Percentiles rank a stretch among this genome's conserved stretches.
Evolutionary conservation across 2,329 filamentous ascomycete genomes (phyloP).

Genomic region (Aciculosporium take): DNA sequence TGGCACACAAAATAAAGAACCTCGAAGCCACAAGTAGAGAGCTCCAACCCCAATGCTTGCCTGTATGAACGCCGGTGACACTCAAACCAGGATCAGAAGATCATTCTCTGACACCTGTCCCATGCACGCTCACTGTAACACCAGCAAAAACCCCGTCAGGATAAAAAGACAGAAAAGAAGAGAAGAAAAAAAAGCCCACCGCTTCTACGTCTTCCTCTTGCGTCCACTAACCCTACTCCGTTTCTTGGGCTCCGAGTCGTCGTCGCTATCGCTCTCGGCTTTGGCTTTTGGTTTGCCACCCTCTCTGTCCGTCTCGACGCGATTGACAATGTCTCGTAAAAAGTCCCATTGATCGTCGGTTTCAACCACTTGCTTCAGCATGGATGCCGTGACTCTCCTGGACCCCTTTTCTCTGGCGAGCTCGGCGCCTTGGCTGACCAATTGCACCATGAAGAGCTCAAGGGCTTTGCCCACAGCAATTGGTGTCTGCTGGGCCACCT

Average conservation of each 20-base stretch:
- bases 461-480: slow-evolving; percentile 92
- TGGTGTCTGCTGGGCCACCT: slow-evolving; percentile 93
- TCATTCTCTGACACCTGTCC: background rate
- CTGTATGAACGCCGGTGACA: slow-evolving; percentile 12
- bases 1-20: background rate
- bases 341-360: slow-evolving; percentile 92
- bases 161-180: background rate
- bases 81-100: background rate
- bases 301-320: slow-evolving; percentile 52
- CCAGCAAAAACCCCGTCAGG: background rate
- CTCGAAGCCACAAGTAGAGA: background rate
- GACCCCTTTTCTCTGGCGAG: slow-evolving; percentile 71
- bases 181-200: background rate
- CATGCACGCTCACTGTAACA: background rate
- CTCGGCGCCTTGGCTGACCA: slow-evolving; percentile 77
- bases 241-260: slow-evolving; percentile 35
- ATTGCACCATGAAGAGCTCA: slow-evolving; percentile 92
- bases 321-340: slow-evolving; percentile 74
- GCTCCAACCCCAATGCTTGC: slow-evolving; percentile 9
- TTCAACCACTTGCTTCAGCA: slow-evolving; percentile 82
- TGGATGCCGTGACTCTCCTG: slow-evolving; percentile 77
- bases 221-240: slow-evolving; percentile 31
- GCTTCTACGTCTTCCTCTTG: slow-evolving; percentile 29
- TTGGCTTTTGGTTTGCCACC: slow-evolving; percentile 27
- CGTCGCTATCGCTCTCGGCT: slow-evolving; percentile 38